A percentile compares a stretch with the other conserved stretches of the same genome.
These are phyloP conservation scores for Hansfordia pulvinata DNA, from an alignment of 2,329 filamentous ascomycete species.

Conservation along the genomic window DNA sequence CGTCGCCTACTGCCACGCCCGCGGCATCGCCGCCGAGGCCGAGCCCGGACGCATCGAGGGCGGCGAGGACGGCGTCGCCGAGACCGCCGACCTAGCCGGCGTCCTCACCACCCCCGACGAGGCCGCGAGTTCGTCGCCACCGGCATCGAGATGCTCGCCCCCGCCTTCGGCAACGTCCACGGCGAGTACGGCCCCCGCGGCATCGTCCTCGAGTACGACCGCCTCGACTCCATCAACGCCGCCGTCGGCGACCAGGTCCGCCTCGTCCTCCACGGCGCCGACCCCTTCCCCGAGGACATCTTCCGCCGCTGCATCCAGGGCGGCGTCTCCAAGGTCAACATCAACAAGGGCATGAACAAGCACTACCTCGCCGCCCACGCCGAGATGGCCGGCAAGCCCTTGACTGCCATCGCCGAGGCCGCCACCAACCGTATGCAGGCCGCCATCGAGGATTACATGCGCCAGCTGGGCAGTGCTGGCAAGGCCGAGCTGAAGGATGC, in stretches of 20 bases:
- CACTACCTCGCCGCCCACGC: conserved; percentile 28
- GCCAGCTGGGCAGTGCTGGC: conserved; percentile 28
- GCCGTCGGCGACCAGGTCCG: conserved; percentile 29
- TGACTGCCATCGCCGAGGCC: conserved; percentile 32
- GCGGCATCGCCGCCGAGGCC: conserved; percentile 56
- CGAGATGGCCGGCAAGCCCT: conserved; percentile 29
- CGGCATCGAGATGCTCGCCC: conserved; percentile 55
- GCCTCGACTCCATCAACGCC: conserved; percentile 20
- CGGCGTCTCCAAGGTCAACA: conserved; percentile 34
- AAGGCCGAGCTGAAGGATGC: conserved; percentile 21
- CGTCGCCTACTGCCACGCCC: conserved; percentile 47
- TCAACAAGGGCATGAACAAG: conserved; percentile 37
- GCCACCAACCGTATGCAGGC: conserved; percentile 31
- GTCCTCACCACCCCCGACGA: conserved; percentile 49
- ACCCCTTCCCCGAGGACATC: conserved; percentile 30
- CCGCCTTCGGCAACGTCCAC: conserved; percentile 58
- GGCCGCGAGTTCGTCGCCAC: conserved; percentile 50
- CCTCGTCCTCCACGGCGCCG: conserved; percentile 32
- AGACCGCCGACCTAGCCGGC: conserved; percentile 27
- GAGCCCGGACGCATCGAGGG: conserved; percentile 57
- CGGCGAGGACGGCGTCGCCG: conserved; percentile 54
- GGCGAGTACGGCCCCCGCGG: conserved; percentile 44
- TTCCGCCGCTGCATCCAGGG: conserved; percentile 28
- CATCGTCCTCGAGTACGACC: conserved; percentile 21
- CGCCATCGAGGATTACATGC: conserved; percentile 32